Evolutionary conservation across 2,329 filamentous ascomycete species (phyloP), one percentile per base, ranked within the genome.

Genomic region (Aspergillus brasiliensis): DNA sequence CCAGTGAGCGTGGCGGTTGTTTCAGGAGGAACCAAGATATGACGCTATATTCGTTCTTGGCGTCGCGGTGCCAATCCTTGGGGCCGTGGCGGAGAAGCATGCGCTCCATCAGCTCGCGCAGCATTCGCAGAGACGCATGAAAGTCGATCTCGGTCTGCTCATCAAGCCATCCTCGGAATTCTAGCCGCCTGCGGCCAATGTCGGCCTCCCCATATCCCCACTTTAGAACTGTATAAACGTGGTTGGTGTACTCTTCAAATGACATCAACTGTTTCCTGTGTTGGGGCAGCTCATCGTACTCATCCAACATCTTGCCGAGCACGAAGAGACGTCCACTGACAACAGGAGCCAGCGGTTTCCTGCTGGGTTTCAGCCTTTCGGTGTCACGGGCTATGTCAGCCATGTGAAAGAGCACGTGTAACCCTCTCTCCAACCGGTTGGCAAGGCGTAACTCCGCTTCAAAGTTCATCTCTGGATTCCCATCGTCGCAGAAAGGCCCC

Each of bases 321-420:
- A 65, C 60, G 46, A 64, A 52, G 15, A 68, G 47, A 15, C 64
- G 61, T 49, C 57, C 57, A n/a, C 65, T 56, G 40, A 65, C 58
- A 13, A 62, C 47, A 8, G 63, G 51, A n/a, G 62, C 58, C 15
- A 62, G 49, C 8, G 53, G 56, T 44, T 51, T 58, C 44, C 56
- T 60, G 27, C 49, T 51, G 15, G 59, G 54, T 8, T 59, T 61
- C 13, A 53, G 53, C 37, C 59, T 57, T 48, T 69, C 63, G 4
- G 58, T 59, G 3, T 64, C 64, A 8, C 61, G 61, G 10, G 64
- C 65, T n/a, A 69, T 69, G 37, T 72, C 69, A 13, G 69, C 61
- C 66, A 72, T 70, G 48, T 72, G 69, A 52, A 72, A 71, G 31
- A 71, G 66, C 23, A 71, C 69, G 40, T 68, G 67, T 5, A 72